Conservation (phyloP, 225 moss, liverwort and hornwort species). For the Lunularia cruciata region DNA sequence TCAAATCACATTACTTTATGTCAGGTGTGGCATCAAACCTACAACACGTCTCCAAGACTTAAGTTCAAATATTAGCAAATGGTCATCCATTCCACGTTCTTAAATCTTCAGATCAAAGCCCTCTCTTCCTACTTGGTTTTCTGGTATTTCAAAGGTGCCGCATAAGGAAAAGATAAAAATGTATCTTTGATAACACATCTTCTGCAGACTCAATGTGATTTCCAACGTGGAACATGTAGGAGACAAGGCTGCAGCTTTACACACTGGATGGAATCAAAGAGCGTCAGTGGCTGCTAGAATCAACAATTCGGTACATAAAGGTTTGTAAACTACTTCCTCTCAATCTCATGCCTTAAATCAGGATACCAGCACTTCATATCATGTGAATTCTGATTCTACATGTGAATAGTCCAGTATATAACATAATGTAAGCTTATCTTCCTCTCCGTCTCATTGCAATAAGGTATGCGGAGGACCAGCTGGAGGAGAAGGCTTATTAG, state of each 20-base stretch:
- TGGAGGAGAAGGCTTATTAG: conserved; percentile 84
- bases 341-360: neutral
- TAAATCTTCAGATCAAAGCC: too few species aligned
- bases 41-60: neutral
- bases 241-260: conserved; percentile 82
- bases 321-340: conserved; percentile 28
- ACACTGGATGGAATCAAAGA: conserved; percentile 72
- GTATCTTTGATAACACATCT: conserved; percentile 39
- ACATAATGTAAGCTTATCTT: neutral
- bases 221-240: conserved; percentile 60
- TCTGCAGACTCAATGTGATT: conserved; percentile 44
- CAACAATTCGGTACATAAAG: conserved; percentile 92
- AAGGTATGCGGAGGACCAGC: conserved; percentile 89
- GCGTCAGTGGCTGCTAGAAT: conserved; percentile 89
- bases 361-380: neutral
- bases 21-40: conserved; percentile 51
- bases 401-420: neutral
- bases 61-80: too few species aligned
- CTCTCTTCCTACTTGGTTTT: too few species aligned
- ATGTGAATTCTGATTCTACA: neutral
- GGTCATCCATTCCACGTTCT: too few species aligned
- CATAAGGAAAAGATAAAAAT: conserved; percentile 17
- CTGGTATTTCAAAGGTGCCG: neutral
- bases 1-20: conserved; percentile 89
- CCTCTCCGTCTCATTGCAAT: neutral